Conservation (phyloP, 805 yeast genomes). For the Ogataea dorogensis region DNA sequence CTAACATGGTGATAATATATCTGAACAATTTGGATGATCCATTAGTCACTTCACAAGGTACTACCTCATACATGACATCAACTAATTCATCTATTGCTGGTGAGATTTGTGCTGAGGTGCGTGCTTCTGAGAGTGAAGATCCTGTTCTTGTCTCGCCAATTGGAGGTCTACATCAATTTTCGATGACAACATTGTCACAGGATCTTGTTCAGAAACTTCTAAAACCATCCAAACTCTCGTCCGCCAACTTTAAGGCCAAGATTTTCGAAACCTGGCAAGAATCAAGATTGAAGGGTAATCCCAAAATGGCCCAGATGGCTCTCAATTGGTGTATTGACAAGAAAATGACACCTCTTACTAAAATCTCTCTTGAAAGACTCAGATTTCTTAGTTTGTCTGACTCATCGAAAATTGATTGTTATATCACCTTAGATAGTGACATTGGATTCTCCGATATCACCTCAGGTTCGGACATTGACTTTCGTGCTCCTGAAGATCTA, state of each 20-base stretch:
- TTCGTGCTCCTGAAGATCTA: constrained; percentile 17
- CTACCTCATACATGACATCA: constrained; percentile 19
- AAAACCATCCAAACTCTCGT: constrained; percentile 7
- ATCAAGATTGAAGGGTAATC: constrained; percentile 27
- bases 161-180: constrained; percentile 42
- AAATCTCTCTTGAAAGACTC: constrained; percentile 25
- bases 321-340: constrained; percentile 34
- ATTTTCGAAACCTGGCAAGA: constrained; percentile 23
- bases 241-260: constrained; percentile 15
- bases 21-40: constrained; percentile 29
- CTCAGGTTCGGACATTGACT: constrained; percentile 7
- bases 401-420: constrained; percentile 26
- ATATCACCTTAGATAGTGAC: constrained; percentile 32
- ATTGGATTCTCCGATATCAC: constrained; percentile 19
- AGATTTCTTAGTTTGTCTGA: constrained; percentile 26
- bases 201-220: constrained; percentile 23
- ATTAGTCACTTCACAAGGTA: constrained; percentile 22
- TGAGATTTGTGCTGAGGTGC: constrained; percentile 20
- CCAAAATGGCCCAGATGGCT: constrained; percentile 33
- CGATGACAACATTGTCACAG: constrained; percentile 31
- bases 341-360: constrained; percentile 30
- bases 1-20: constrained; percentile 30
- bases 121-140: constrained; percentile 4
- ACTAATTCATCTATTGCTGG: constrained; percentile 13
- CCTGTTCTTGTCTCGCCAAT: constrained; percentile 39